phyloP scores from a whole-genome alignment of 306 rosid genomes.

The Carpinus fangiana region DNA sequence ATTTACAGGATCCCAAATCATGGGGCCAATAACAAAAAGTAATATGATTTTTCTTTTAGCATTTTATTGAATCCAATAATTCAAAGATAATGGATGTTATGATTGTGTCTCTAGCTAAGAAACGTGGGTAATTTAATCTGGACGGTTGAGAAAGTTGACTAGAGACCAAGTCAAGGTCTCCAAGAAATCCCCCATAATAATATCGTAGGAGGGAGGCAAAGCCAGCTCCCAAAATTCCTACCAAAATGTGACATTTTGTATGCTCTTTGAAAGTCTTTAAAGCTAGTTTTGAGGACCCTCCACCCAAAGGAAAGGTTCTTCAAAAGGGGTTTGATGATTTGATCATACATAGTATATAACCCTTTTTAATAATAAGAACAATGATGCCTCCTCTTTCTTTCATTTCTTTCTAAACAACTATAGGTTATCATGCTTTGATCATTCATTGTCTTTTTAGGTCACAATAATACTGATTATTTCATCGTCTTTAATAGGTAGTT shows the following conservation, averaged over 20 bases:
- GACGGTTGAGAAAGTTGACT: slow-evolving; percentile 2
- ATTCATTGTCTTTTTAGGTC: not conserved
- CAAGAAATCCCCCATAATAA: not conserved
- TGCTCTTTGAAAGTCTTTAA: not conserved
- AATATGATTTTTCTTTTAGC: not conserved
- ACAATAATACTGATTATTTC: not conserved
- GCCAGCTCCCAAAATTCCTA: not conserved
- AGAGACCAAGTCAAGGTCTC: not conserved
- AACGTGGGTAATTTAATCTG: slow-evolving; percentile 27
- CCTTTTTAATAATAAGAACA: not conserved
- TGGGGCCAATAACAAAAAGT: not conserved
- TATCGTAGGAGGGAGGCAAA: not conserved
- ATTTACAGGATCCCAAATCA: not conserved
- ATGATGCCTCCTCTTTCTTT: not conserved
- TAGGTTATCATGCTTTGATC: not conserved
- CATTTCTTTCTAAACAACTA: not conserved
- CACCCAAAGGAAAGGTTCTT: not conserved
- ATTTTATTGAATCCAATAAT: not conserved
- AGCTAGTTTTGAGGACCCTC: slow-evolving; percentile 9
- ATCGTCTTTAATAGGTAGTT: too few species aligned
- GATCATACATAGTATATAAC: not conserved
- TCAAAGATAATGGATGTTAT: not conserved
- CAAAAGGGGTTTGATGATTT: slow-evolving; percentile 1
- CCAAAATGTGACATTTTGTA: not conserved
- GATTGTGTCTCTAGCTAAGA: not conserved